phyloP scores from a whole-genome alignment of 768 basidiomycete genomes.

The Austroboletus eburneus region DNA sequence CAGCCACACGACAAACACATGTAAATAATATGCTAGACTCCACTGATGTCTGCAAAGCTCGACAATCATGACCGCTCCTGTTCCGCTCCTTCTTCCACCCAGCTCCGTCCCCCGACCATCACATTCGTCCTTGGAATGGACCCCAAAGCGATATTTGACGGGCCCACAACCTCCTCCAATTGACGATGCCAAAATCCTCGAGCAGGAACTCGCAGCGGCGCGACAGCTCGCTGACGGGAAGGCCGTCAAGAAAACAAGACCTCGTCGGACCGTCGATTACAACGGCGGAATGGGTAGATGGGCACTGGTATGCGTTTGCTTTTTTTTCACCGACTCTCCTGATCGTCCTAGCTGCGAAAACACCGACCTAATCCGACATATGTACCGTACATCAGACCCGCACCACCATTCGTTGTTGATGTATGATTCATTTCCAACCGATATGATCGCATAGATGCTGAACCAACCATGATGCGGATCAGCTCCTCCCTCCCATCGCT shows the following conservation, averaged over 20 bases:
- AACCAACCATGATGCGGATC: constrained; percentile 24
- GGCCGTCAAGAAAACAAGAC: constrained; percentile 84
- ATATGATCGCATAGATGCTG: constrained; percentile 17
- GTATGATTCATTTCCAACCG: constrained; percentile 43
- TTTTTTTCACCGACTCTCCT: neutral
- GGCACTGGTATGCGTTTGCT: constrained; percentile 59
- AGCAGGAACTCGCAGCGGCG: constrained; percentile 75
- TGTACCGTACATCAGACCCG: constrained; percentile 74
- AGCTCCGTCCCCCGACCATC: constrained; percentile 35
- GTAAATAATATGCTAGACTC: constrained; percentile 9
- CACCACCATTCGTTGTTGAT: constrained; percentile 85
- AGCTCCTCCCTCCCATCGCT: constrained; percentile 93
- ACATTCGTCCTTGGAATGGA: constrained; percentile 62
- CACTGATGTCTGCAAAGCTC: no score
- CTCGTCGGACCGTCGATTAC: constrained; percentile 93
- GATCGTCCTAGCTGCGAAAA: constrained; percentile 54
- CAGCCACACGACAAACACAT: constrained; percentile 19
- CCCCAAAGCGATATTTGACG: constrained; percentile 62
- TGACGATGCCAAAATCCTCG: constrained; percentile 71
- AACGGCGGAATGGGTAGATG: constrained; percentile 85
- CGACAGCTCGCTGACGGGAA: constrained; percentile 75
- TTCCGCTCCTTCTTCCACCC: constrained; percentile 56
- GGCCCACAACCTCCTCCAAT: constrained; percentile 71
- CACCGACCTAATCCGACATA: constrained; percentile 76
- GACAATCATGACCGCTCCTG: no score